Conservation (phyloP, 2,329 filamentous ascomycete genomes). For the Pleoardoris graminearum region DNA sequence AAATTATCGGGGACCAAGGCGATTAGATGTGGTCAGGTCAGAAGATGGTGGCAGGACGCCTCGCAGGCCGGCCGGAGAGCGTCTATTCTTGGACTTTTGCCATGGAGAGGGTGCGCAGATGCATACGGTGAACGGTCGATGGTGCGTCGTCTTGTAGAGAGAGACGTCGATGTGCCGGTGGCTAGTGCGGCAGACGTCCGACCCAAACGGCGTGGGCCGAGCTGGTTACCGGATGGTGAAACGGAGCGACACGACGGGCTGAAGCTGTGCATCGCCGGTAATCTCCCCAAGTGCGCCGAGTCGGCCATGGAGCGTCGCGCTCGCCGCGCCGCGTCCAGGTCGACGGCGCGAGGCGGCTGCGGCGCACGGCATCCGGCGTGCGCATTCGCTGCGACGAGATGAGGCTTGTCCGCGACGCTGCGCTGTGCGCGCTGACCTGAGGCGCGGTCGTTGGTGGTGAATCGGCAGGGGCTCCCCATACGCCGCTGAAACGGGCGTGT, state of each 20-base stretch:
- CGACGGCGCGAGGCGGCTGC: background rate
- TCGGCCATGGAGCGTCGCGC: background rate
- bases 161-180: too few relatives aligned
- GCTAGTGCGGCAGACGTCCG: background rate
- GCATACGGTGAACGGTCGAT: background rate
- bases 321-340: background rate
- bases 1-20: slow-evolving; percentile 2
- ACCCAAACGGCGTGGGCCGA: slow-evolving; percentile 5
- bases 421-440: slow-evolving; percentile 1
- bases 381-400: slow-evolving; percentile 7
- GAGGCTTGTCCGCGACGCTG: background rate
- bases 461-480: background rate
- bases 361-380: background rate
- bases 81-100: slow-evolving; percentile 8
- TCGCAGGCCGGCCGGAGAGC: slow-evolving; percentile 11
- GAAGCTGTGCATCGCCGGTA: background rate
- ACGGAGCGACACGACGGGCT: background rate
- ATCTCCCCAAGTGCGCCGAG: slow-evolving; percentile 1
- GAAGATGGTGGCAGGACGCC: slow-evolving; percentile 16
- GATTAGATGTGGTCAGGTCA: slow-evolving; percentile 19
- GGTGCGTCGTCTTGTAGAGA: too few relatives aligned
- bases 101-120: background rate
- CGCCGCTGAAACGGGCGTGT: background rate
- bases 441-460: background rate
- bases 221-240: slow-evolving; percentile 11